These are phyloP conservation scores for Wickerhamiella nectarea DNA, from an alignment of 805 yeast species.

Conservation along the genomic window DNA sequence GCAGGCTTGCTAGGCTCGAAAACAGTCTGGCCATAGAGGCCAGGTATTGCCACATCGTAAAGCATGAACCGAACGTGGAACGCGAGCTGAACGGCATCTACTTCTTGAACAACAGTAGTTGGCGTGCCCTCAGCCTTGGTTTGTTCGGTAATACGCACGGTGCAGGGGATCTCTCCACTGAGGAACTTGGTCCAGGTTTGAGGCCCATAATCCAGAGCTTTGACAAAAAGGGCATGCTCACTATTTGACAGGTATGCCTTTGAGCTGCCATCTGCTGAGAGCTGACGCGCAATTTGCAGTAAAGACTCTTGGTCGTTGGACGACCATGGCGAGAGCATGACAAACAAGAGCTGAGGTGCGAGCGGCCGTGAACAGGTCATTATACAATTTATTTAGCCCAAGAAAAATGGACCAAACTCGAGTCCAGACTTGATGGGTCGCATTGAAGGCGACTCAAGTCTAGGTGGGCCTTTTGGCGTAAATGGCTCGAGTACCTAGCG, in stretches of 20 bases:
- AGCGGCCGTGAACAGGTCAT: neutral
- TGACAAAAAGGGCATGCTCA: slow-evolving; percentile 27
- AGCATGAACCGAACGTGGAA: slow-evolving; percentile 31
- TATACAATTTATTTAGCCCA: too few species aligned
- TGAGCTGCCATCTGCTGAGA: slow-evolving; percentile 20
- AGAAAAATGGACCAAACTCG: too few species aligned
- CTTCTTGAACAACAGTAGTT: slow-evolving; percentile 9
- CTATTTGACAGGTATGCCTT: slow-evolving; percentile 26
- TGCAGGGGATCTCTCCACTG: slow-evolving; percentile 21
- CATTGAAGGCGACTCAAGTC: too few species aligned
- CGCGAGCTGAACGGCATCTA: slow-evolving; percentile 27
- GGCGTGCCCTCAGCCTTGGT: slow-evolving; percentile 10
- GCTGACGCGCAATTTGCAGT: slow-evolving; percentile 4
- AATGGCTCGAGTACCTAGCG: too few species aligned
- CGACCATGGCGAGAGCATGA: slow-evolving; percentile 9
- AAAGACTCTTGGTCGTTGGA: slow-evolving; percentile 5
- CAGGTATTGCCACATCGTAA: slow-evolving; percentile 22
- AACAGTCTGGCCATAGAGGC: slow-evolving; percentile 3
- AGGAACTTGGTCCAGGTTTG: slow-evolving; percentile 26
- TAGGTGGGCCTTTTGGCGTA: too few species aligned
- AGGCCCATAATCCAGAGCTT: slow-evolving; percentile 23
- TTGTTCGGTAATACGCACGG: slow-evolving; percentile 14
- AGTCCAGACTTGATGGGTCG: too few species aligned
- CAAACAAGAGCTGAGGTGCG: neutral
- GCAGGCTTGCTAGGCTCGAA: neutral